Evolutionary conservation across 1,284 basidiomycete genomes (phyloP).

Genomic region (Ceratobasidium sp.): DNA sequence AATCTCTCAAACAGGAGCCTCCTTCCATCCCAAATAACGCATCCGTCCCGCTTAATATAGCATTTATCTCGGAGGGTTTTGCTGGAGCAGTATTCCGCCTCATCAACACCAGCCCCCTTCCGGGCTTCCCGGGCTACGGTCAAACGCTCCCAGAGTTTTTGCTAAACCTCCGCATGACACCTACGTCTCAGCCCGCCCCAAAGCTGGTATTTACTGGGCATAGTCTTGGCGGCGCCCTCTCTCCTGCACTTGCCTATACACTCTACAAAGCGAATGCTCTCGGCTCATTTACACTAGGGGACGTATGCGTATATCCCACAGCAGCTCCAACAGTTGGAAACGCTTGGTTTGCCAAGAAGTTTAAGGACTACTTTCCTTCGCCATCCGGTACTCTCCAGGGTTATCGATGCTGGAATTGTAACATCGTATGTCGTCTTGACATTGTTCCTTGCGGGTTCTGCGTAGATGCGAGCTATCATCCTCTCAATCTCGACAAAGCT

Average conservation of each 20-base stretch:
- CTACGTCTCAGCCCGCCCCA: neutral
- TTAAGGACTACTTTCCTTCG: conserved; percentile 21
- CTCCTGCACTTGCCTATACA: conserved; percentile 35
- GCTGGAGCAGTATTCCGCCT: conserved; percentile 1
- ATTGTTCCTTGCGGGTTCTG: conserved; percentile 39
- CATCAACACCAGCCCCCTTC: neutral
- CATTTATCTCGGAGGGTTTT: neutral
- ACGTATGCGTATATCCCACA: conserved; percentile 26
- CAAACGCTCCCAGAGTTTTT: conserved; percentile 20
- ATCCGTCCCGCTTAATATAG: no score
- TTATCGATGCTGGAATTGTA: conserved; percentile 40
- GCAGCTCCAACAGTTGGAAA: conserved; percentile 33
- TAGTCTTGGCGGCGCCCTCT: conserved; percentile 43
- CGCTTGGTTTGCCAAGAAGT: conserved; percentile 11
- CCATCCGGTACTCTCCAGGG: neutral
- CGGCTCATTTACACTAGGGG: neutral
- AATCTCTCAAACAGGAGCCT: no score
- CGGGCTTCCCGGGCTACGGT: neutral
- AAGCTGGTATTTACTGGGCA: conserved; percentile 44
- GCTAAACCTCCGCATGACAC: neutral
- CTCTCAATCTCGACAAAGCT: neutral
- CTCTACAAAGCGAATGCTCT: neutral
- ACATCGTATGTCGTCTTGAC: conserved; percentile 35
- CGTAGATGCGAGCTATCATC: neutral
- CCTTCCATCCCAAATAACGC: no score